Evolutionary conservation across 768 basidiomycete species (phyloP).

Genomic region (Termitomyces titanicus): DNA sequence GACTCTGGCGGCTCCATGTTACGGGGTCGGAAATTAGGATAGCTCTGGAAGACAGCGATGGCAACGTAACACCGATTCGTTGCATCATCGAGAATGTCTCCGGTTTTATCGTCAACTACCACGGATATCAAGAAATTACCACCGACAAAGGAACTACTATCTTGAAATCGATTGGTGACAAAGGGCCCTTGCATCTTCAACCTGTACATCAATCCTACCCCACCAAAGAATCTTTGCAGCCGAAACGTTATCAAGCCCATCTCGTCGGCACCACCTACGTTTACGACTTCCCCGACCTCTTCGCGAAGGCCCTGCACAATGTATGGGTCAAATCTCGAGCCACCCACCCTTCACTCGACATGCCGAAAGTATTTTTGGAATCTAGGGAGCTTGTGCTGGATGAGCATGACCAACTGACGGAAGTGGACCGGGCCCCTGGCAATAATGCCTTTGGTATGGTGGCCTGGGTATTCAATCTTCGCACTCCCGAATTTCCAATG

Average conservation of each 20-base stretch:
- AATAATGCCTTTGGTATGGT: constrained; percentile 98
- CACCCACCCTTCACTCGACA: constrained; percentile 57
- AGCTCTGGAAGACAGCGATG: constrained; percentile 89
- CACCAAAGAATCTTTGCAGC: constrained; percentile 97
- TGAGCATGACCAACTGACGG: constrained; percentile 85
- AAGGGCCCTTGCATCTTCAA: constrained; percentile 94
- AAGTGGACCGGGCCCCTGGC: constrained; percentile 90
- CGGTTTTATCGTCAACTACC: constrained; percentile 98
- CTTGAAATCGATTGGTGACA: constrained; percentile 96
- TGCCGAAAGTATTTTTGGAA: constrained; percentile 77
- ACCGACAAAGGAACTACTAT: constrained; percentile 95
- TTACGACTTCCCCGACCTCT: constrained; percentile 99
- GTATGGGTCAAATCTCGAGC: constrained; percentile 78
- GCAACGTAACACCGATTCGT: constrained; percentile 93
- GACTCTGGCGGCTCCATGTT: constrained; percentile 96
- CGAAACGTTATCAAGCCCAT: constrained; percentile 98
- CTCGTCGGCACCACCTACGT: constrained; percentile 98
- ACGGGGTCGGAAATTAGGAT: constrained; percentile 98
- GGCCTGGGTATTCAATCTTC: constrained; percentile 91
- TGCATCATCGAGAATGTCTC: constrained; percentile 99
- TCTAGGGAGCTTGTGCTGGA: constrained; percentile 92
- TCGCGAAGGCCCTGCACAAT: constrained; percentile 94
- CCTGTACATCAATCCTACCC: constrained; percentile 92
- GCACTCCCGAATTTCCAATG: constrained; percentile 87
- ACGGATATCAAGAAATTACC: constrained; percentile 96